Conservation (phyloP, 805 yeast genomes). For the Barnettozyma californica region DNA sequence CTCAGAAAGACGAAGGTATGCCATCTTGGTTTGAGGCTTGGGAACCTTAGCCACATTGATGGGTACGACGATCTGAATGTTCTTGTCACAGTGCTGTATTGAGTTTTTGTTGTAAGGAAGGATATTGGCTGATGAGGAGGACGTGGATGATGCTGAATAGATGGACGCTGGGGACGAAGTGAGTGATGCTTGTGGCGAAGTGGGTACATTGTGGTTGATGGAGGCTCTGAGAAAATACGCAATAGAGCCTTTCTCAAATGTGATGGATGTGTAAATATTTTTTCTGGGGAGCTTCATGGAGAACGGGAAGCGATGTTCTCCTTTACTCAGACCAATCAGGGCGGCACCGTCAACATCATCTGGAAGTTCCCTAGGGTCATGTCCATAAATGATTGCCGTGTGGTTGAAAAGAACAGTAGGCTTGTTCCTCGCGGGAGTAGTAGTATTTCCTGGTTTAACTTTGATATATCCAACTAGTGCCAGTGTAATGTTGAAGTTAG, state of each 20-base stretch:
- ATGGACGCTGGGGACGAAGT: conserved; percentile 20
- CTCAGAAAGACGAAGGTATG: conserved; percentile 54
- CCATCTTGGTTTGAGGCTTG: conserved; percentile 58
- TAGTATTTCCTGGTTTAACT: conserved; percentile 40
- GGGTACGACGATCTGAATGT: conserved; percentile 61
- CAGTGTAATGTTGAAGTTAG: conserved; percentile 48
- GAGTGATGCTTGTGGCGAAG: conserved; percentile 15
- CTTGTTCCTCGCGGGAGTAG: conserved; percentile 47
- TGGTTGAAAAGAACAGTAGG: conserved; percentile 53
- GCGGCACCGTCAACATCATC: conserved; percentile 11
- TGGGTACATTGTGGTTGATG: conserved; percentile 20
- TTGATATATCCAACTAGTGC: conserved; percentile 53
- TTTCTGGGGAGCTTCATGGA: conserved; percentile 73
- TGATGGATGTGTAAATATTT: conserved; percentile 66
- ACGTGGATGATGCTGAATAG: conserved; percentile 15
- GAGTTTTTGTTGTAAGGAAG: conserved; percentile 21
- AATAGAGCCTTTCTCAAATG: conserved; percentile 84
- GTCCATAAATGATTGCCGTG: conserved; percentile 55
- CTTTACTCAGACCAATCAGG: conserved; percentile 55
- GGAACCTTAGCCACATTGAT: conserved; percentile 66
- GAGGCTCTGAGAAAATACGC: conserved; percentile 54
- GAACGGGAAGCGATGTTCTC: conserved; percentile 87
- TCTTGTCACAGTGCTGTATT: conserved; percentile 47
- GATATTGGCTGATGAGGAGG: conserved; percentile 8
- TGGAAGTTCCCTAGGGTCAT: conserved; percentile 18